Evolutionary conservation across 2,329 filamentous ascomycete species (phyloP), one percentile per base, ranked within the genome.

Genomic region (Aspergillaceae sp.): DNA sequence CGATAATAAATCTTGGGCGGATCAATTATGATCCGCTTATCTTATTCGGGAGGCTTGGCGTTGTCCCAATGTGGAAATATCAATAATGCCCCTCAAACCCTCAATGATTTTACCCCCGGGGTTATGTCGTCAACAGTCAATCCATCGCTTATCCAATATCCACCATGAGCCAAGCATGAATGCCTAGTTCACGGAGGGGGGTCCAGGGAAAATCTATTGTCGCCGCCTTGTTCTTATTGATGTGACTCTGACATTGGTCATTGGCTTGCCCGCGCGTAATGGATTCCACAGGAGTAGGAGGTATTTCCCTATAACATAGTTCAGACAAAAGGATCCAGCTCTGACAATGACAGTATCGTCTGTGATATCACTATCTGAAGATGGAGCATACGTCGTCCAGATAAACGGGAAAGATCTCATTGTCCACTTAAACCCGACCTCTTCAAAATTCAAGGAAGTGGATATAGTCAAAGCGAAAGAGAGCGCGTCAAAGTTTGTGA

Each of bases 391-490:
- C 49, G 60, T 53, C 29, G 52, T 54, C n/a, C 60, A 63, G 7
- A 32, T 59, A 27, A 58, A 52, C 44, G 59, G 53, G 2, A 67
- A 63, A 46, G 61, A 65, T n/a, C 46, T 67, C 7, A 45, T 62
- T 7, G 44, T 68, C 7, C 61, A 66, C 42, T 58, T 60, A 5
- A 55, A 61, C 34, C 53, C 56, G 28, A 48, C 55, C 8, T 58
- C 56, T 40, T 49, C 61, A 2, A 62, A 60, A 4, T 55, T 59
- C 37, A 58, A 61, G 41, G 60, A 64, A 33, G 53, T 63, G 27
- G 57, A 64, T 29, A 54, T 60, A 10, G 55, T 59, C 44, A 64
- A 56, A 46, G 44, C 60, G 35, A 65, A 64, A 51, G 64, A 66
- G 27, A 58, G 43, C n/a, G 44, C 46, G 3, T 50, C 56, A 26